These are phyloP conservation scores for Metschnikowia picachoensis DNA, from an alignment of 805 yeast genomes.

Conservation along the genomic window DNA sequence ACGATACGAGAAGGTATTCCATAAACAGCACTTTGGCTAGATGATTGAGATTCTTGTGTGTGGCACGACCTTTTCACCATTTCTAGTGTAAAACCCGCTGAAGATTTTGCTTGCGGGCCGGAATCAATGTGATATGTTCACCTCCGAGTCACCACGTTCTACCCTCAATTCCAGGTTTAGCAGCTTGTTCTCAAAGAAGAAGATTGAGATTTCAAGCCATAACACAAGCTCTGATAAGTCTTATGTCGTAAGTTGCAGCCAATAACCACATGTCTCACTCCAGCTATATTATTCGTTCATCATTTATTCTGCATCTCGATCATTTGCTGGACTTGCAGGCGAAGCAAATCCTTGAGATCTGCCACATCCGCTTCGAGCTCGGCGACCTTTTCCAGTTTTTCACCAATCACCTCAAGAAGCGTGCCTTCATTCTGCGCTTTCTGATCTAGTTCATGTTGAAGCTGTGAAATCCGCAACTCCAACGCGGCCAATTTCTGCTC, in stretches of 20 bases:
- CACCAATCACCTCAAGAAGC: constrained; percentile 72
- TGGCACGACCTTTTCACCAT: no score
- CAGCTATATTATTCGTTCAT: background rate
- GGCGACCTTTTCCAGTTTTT: constrained; percentile 78
- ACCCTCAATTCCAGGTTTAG: no score
- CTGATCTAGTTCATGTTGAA: constrained; percentile 31
- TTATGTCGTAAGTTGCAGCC: background rate
- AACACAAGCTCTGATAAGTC: no score
- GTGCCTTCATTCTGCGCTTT: constrained; percentile 44
- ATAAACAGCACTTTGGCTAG: no score
- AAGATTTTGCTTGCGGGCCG: no score
- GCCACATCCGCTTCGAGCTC: constrained; percentile 85
- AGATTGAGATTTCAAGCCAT: no score
- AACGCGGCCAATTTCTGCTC: constrained; percentile 29
- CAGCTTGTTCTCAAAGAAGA: no score
- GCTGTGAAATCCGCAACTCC: constrained; percentile 24
- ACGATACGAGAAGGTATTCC: no score
- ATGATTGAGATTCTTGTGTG: no score
- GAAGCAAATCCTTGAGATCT: constrained; percentile 82
- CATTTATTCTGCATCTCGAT: constrained; percentile 16
- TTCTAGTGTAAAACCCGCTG: no score
- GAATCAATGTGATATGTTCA: no score
- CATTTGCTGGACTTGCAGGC: constrained; percentile 83
- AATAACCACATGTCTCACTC: background rate
- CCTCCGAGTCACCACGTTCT: no score